These are phyloP conservation scores for Quambalaria eucalypti DNA, from an alignment of 1,284 basidiomycete species.

Conservation along the genomic window DNA sequence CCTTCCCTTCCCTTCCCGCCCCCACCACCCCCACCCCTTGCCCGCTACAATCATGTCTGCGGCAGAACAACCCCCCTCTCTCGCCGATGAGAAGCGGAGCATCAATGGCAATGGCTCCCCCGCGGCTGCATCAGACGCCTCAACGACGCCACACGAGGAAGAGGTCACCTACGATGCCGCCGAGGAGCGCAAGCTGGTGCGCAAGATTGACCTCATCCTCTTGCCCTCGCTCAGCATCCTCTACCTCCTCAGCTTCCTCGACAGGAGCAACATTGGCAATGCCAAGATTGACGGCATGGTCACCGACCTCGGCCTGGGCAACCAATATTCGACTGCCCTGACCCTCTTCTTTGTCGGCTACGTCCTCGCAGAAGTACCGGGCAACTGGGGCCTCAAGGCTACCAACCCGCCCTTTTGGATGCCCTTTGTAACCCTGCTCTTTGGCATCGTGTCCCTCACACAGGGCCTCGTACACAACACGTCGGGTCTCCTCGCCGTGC, in stretches of 20 bases:
- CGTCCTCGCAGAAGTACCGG: constrained; percentile 32
- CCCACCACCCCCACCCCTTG: too few relatives aligned
- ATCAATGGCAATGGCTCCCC: too few relatives aligned
- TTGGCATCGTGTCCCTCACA: constrained; percentile 57
- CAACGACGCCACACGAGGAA: too few relatives aligned
- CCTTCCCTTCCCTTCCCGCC: too few relatives aligned
- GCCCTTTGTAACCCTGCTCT: constrained; percentile 55
- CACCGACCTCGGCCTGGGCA: constrained; percentile 7
- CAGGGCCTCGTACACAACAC: constrained; percentile 57
- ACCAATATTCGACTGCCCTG: constrained; percentile 48
- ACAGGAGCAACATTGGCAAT: constrained; percentile 40
- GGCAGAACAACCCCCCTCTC: neutral
- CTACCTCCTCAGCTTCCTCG: constrained; percentile 35
- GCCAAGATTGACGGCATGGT: constrained; percentile 13
- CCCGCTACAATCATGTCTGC: too few relatives aligned
- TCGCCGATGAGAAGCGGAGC: neutral
- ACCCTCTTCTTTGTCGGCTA: constrained; percentile 47
- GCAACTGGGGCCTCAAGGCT: constrained; percentile 26
- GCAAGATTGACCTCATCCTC: constrained; percentile 34
- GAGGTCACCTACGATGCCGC: neutral
- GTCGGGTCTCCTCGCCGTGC: constrained; percentile 55
- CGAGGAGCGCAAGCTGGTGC: constrained; percentile 17
- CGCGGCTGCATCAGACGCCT: too few relatives aligned
- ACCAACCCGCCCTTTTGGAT: constrained; percentile 41
- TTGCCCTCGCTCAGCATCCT: constrained; percentile 36